A percentile compares a stretch with the other conserved stretches of the same genome.
These are phyloP conservation scores for Pseudogymnoascus verrucosus DNA, from an alignment of 2,329 filamentous ascomycete species.

Conservation along the genomic window DNA sequence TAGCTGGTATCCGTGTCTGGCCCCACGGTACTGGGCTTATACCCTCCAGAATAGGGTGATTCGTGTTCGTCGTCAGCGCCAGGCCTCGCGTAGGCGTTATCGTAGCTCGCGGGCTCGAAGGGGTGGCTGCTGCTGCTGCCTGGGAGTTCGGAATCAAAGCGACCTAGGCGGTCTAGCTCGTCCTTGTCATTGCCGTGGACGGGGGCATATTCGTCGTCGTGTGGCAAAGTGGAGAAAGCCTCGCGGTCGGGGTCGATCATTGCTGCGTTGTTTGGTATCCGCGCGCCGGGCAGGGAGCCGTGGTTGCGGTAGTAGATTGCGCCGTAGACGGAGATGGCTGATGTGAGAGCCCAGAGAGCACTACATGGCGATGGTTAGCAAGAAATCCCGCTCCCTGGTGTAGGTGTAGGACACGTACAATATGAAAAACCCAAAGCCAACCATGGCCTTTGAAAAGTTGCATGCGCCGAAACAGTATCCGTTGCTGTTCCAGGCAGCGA, in stretches of 20 bases:
- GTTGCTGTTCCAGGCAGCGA: constrained; percentile 54
- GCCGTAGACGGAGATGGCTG: constrained; percentile 51
- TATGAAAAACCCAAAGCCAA: constrained; percentile 54
- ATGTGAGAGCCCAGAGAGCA: constrained; percentile 46
- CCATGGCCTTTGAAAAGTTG: constrained; percentile 53
- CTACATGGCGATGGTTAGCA: constrained; percentile 29
- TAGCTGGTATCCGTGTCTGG: background rate
- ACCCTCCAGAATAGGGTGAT: background rate
- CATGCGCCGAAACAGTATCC: constrained; percentile 49
- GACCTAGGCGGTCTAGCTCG: constrained; percentile 13
- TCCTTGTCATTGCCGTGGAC: constrained; percentile 48
- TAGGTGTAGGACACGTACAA: constrained; percentile 38
- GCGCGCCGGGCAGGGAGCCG: constrained; percentile 49
- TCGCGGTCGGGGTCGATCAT: constrained; percentile 62
- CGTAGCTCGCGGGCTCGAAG: background rate
- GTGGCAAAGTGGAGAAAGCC: constrained; percentile 60
- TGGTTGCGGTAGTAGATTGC: constrained; percentile 55
- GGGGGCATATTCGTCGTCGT: constrained; percentile 58
- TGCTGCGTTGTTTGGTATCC: constrained; percentile 30
- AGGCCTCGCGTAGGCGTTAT: background rate
- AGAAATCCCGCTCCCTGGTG: background rate
- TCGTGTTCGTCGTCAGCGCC: background rate
- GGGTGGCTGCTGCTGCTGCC: background rate
- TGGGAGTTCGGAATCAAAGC: background rate
- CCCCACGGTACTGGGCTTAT: background rate